A percentile compares a stretch with the other conserved stretches of the same genome.
Conservation (phyloP, 129 eudicot genomes). For the Mikania micrantha region DNA sequence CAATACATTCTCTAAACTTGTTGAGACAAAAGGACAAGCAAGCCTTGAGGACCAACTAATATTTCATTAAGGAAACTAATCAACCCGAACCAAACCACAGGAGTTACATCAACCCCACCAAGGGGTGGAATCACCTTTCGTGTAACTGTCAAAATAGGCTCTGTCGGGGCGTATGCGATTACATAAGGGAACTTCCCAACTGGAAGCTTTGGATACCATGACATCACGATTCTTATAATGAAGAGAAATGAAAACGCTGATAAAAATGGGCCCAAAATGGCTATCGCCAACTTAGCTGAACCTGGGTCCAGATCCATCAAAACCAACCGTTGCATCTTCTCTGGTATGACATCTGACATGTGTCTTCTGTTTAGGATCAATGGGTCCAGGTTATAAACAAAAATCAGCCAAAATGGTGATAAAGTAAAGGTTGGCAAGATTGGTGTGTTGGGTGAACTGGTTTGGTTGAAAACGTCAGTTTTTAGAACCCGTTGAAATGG, state of each 20-base stretch:
- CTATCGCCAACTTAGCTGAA: conserved; percentile 72
- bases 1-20: conserved; percentile 42
- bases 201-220: conserved; percentile 98
- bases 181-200: conserved; percentile 85
- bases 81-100: conserved; percentile 96
- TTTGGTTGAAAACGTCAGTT: neutral
- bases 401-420: neutral
- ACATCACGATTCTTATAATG: conserved; percentile 85
- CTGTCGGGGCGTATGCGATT: conserved; percentile 91
- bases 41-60: conserved; percentile 87
- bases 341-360: conserved; percentile 24
- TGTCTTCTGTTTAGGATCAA: conserved; percentile 11
- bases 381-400: neutral
- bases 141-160: conserved; percentile 66
- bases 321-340: conserved; percentile 31
- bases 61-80: conserved; percentile 81
- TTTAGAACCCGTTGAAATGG: neutral
- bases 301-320: conserved; percentile 83
- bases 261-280: conserved; percentile 72
- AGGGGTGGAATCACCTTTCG: conserved; percentile 91
- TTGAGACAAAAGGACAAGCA: conserved; percentile 90
- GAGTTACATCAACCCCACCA: conserved; percentile 95
- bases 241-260: conserved; percentile 87
- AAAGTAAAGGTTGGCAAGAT: neutral
- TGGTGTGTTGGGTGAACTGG: neutral